Evolutionary conservation across 768 basidiomycete genomes (phyloP), one percentile per base, ranked within the genome.

Genomic region (Suillus plorans): DNA sequence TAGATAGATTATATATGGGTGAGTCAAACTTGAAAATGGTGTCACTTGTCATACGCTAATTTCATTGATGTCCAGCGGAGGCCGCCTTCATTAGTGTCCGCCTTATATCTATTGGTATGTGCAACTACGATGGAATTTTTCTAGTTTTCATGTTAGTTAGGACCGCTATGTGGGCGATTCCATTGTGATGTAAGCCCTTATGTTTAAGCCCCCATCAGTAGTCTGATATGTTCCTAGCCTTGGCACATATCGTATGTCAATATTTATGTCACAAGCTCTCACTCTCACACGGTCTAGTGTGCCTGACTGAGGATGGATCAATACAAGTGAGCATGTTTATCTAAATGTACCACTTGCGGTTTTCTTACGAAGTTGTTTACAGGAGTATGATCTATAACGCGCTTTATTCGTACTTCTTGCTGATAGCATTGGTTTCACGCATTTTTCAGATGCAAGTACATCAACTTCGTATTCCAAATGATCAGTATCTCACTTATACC

Each of bases 1-100:
- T n/a, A 75, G 74, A 65, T 75, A 49, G 74, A 77, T 8, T 71
- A 76, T 25, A 66, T 75, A 63, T 75, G 76, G 76, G 74, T 77
- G 56, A 62, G 72, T 45, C 3, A 53, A 28, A 45, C 52, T 52
- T 5, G 47, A 39, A 20, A 22, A 36, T 39, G 20, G 20, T n/a
- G 34, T 61, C 31, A 1, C 25, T 28, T 10, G 42, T 36, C 42
- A 8, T 13, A 34, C 60, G 44, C 41, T 62, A 18, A 71, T 13
- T 25, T 62, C n/a, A 31, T 7, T 6, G 14, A 3, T 63, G 4
- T 37, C 2, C 36, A 77, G 74, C 72, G 64, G 71, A 75, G 66
- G 57, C 64, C 73, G 4, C 67, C 50, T 14, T 72, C 76, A 5
- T 62, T 73, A 10, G 69, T 77, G 44, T 71, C 64, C n/a, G 60